Evolutionary conservation across 345 rosid species (phyloP), one percentile per base, ranked within the genome.

Genomic region (Raphanus sativus): DNA sequence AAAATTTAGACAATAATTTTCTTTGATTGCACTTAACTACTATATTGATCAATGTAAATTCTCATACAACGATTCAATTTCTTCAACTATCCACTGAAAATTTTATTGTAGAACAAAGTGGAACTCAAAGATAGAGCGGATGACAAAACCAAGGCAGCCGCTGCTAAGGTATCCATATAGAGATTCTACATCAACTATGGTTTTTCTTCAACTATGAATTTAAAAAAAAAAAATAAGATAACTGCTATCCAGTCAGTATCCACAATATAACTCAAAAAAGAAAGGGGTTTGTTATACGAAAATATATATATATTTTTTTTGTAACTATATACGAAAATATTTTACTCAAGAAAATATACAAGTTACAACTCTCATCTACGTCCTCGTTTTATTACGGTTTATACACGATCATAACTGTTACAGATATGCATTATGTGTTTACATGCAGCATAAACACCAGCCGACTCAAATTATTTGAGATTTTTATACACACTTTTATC

Each of bases 101-200:
- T 5, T 30, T 0, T 58, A 58, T 59, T 45, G 55, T 72, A 78
- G 81, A 45, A 62, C 12, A 78, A 78, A 72, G 62, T 72, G 77
- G 81, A 66, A 66, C 45, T 48, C 68, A 78, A 78, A 78, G 64
- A 78, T n/a, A 71, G 24, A 58, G 24, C 54, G 9, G 54, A 65
- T 58, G 72, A 58, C 58, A 78, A 78, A 60, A 60, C 67, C 45
- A 78, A 78, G 69, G 24, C 24, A 59, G 55, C 58, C 67, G 33
- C 68, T 11, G 26, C 73, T 4, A 78, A 78, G 81, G 81, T 78
- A 40, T 40, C 73, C 4, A 2, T 4, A 29, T 59, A 42, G 50
- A 28, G n/a, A 45, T 1, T 38, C 24, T 62, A 8, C 15, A 61
- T 61, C 8, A 61, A 13, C n/a, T 21, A 21, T 21, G 21, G 21